Evolutionary conservation across 495 filamentous ascomycete species (phyloP).

Genomic region (Rostrohypoxylon terebratum): DNA sequence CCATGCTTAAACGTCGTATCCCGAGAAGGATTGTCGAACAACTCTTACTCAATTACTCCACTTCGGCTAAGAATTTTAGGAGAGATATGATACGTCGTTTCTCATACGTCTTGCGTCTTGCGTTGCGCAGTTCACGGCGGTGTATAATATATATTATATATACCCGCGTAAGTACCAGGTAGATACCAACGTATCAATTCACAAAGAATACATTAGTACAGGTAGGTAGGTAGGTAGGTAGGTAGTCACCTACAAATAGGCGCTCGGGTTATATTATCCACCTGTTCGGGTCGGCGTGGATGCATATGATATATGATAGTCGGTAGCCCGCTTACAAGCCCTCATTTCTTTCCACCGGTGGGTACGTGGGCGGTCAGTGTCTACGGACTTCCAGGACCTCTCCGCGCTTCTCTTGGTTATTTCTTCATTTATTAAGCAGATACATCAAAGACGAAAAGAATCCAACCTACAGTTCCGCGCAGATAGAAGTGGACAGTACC

Average conservation of each 20-base stretch:
- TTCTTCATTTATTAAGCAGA: neutral
- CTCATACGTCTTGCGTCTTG: neutral
- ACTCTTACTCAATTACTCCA: neutral
- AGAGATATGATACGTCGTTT: neutral
- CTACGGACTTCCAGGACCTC: neutral
- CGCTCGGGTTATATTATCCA: neutral
- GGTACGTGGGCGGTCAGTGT: neutral
- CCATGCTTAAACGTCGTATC: slow-evolving; percentile 11
- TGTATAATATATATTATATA: too few relatives aligned
- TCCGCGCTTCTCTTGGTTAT: neutral
- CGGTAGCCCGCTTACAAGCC: neutral
- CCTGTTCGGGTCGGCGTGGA: neutral
- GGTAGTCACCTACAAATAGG: too few relatives aligned
- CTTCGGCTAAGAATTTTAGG: neutral
- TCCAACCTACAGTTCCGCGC: too few relatives aligned
- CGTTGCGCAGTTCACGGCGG: neutral
- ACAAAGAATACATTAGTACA: neutral
- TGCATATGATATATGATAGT: slow-evolving; percentile 1
- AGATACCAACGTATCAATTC: neutral
- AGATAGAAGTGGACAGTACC: neutral
- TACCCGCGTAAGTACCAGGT: neutral
- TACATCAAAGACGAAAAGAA: neutral
- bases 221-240: too few relatives aligned
- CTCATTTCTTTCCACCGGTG: neutral
- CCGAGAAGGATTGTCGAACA: neutral